Base-by-base conservation (phyloP, 805 yeast genomes). In the Hanseniaspora valbyensis region DNA sequence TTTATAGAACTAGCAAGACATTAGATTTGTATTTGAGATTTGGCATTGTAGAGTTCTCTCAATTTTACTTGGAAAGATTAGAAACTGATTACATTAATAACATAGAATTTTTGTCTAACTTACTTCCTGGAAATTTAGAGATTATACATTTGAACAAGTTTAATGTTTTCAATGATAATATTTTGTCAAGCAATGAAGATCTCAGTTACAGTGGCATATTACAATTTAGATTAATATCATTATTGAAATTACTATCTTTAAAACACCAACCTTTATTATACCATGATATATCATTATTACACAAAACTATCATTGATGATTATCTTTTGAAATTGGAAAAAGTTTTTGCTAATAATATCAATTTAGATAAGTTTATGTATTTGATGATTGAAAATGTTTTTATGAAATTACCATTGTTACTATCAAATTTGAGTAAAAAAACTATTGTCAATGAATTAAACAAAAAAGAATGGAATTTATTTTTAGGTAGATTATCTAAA, bases 11-110 rank as follows among this genome's bases (percentile, higher is more conserved):
- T 25, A 36, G 29, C 18, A 26, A 29, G 33, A 26, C 12, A 26
- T 52, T 49, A 41, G 54, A 59, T 41, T 41, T 64, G 9, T 64
- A 57, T 42, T 43, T 59, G n/a, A 52, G 56, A 3, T 59, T 64
- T 34, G 59, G 59, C 26, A 50, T 65, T 33, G 44, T 53, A 14
- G 64, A 60, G 13, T 63, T 62, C 37, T 62, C 64, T 2, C 51
- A 52, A 10, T 28, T 22, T n/a, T 58, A 61, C 37, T 49, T 64
- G 25, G 46, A 52, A 6, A 41, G 32, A 10, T 50, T 61, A 1
- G 52, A 55, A 26, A 46, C 46, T 7, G 54, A 54, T 10, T 36
- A 61, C 6, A 12, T 24, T 8, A 37, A 36, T 4, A 43, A 53
- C 18, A 42, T 42, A n/a, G 49, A 42, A 6, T 40, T 44, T 28